Conservation (phyloP, 345 rosid species). For the Triadica sebifera region DNA sequence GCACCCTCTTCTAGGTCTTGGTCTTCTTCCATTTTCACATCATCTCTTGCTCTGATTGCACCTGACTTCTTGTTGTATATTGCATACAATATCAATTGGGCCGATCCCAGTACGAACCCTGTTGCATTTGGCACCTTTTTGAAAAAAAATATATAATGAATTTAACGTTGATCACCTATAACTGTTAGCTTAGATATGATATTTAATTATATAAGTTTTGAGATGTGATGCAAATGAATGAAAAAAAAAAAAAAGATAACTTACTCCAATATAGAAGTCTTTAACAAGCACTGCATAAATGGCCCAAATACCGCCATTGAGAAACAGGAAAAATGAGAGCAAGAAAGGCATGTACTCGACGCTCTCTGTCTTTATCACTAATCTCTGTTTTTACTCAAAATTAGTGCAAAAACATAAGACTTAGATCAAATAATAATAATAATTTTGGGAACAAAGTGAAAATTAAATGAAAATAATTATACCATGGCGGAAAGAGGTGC, state of each 20-base stretch:
- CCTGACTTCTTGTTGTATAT: constrained; percentile 37
- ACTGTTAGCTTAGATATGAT: neutral
- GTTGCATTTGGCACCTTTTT: constrained; percentile 49
- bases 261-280: constrained; percentile 31
- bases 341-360: constrained; percentile 32
- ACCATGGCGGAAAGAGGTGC: constrained; percentile 56
- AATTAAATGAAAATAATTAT: neutral
- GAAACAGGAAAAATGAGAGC: constrained; percentile 24
- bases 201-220: neutral
- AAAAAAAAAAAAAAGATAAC: neutral
- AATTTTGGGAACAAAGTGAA: neutral
- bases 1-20: constrained; percentile 11
- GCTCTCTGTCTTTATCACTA: constrained; percentile 25
- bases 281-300: constrained; percentile 21
- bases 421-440: too few species aligned
- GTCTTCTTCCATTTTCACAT: constrained; percentile 25
- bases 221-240: neutral
- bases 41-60: constrained; percentile 10
- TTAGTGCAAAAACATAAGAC: neutral
- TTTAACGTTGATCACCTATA: neutral
- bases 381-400: constrained; percentile 4
- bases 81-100: constrained; percentile 47
- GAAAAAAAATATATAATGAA: neutral
- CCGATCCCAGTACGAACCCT: constrained; percentile 49
- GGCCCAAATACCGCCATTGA: constrained; percentile 28